These are phyloP conservation scores for Vararia minispora DNA, from an alignment of 768 basidiomycete genomes.

Conservation along the genomic window DNA sequence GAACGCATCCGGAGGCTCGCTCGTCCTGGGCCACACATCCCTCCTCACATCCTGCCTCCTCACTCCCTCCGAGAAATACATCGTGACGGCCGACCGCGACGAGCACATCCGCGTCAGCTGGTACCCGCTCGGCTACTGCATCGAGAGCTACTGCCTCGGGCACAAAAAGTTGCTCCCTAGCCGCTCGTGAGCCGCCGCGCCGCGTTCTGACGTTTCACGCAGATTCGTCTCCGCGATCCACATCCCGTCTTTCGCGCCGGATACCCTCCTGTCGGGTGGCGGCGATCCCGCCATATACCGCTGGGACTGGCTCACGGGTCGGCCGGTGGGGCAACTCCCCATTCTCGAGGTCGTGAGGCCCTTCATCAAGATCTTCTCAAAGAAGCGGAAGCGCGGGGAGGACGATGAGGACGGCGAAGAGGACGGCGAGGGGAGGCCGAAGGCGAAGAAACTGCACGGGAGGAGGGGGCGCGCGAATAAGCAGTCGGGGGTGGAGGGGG, in stretches of 20 bases:
- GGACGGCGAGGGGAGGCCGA: constrained; percentile 12
- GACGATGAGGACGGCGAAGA: constrained; percentile 17
- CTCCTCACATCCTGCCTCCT: constrained; percentile 68
- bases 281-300: constrained; percentile 69
- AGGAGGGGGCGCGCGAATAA: constrained; percentile 10
- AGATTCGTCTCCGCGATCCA: constrained; percentile 83
- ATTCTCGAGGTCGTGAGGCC: constrained; percentile 30
- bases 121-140: constrained; percentile 77
- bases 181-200: not conserved
- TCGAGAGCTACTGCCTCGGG: constrained; percentile 83
- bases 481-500: constrained; percentile 12
- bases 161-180: constrained; percentile 51
- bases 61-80: constrained; percentile 52
- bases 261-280: constrained; percentile 70
- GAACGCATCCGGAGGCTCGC: constrained; percentile 55
- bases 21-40: constrained; percentile 83
- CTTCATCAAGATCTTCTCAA: constrained; percentile 26
- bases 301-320: constrained; percentile 73
- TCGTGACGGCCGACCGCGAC: constrained; percentile 89
- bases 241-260: constrained; percentile 37
- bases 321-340: constrained; percentile 36
- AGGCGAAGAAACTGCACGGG: constrained; percentile 9
- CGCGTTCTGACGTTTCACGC: constrained; percentile 1
- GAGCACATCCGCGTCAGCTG: constrained; percentile 91
- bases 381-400: constrained; percentile 19